Evolutionary conservation across 2,329 filamentous ascomycete genomes (phyloP).

Genomic region (Daldinia eschscholtzii): DNA sequence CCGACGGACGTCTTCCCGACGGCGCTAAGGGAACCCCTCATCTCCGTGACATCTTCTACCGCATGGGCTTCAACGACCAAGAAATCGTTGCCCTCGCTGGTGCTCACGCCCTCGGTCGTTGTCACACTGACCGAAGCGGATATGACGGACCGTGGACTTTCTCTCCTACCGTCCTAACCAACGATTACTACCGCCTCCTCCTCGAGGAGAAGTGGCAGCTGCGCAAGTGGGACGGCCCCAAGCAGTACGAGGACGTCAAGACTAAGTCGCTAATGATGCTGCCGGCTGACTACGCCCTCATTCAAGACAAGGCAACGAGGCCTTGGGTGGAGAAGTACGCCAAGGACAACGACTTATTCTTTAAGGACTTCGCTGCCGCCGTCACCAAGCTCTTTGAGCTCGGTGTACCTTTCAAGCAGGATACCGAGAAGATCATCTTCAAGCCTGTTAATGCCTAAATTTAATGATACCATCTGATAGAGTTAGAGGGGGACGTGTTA

Average conservation of each 20-base stretch:
- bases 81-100: slow-evolving; percentile 93
- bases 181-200: slow-evolving; percentile 93
- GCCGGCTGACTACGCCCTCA: slow-evolving; percentile 87
- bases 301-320: slow-evolving; percentile 90
- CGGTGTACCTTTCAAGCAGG: slow-evolving; percentile 86
- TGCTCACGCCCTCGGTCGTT: slow-evolving; percentile 89
- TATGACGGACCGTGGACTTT: slow-evolving; percentile 93
- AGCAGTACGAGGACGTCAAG: slow-evolving; percentile 81
- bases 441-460: slow-evolving; percentile 65
- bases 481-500: slow-evolving; percentile 30
- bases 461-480: slow-evolving; percentile 35
- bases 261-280: slow-evolving; percentile 96
- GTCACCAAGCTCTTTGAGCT: slow-evolving; percentile 90
- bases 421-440: slow-evolving; percentile 72
- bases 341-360: slow-evolving; percentile 90
- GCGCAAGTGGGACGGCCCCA: slow-evolving; percentile 92
- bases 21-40: slow-evolving; percentile 82
- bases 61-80: slow-evolving; percentile 98
- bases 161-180: slow-evolving; percentile 90
- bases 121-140: slow-evolving; percentile 89
- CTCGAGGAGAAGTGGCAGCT: slow-evolving; percentile 92
- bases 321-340: slow-evolving; percentile 87
- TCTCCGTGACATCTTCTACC: slow-evolving; percentile 90
- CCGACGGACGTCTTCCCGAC: slow-evolving; percentile 89
- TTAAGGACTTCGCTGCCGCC: slow-evolving; percentile 88